Evolutionary conservation across 106 monocot genomes (phyloP).

Genomic region (Phalaenopsis equestris): DNA sequence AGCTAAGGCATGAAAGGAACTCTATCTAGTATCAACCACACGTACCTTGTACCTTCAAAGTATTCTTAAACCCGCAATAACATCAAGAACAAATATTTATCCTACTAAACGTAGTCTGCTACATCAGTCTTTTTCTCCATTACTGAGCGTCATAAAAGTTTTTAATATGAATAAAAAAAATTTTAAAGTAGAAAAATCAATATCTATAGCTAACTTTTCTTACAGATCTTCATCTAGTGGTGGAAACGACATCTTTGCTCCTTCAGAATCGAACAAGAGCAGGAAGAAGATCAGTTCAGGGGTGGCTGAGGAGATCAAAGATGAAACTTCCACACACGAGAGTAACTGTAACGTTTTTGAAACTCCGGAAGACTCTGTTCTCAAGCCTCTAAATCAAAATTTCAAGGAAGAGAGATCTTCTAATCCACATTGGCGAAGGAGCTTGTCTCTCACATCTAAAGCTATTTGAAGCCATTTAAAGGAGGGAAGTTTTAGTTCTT

Average conservation of each 20-base stretch:
- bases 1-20: too few relatives aligned
- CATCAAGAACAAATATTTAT: background rate
- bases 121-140: too few relatives aligned
- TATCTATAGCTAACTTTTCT: constrained; percentile 13
- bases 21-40: too few relatives aligned
- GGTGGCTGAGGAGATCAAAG: background rate
- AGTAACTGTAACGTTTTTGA: background rate
- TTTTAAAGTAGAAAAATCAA: too few relatives aligned
- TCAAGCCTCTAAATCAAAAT: constrained; percentile 8
- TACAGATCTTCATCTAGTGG: constrained; percentile 30
- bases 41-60: too few relatives aligned
- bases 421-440: constrained; percentile 27
- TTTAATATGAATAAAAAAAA: too few relatives aligned
- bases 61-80: too few relatives aligned
- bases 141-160: too few relatives aligned
- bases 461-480: constrained; percentile 8
- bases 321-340: constrained; percentile 3
- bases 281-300: constrained; percentile 9
- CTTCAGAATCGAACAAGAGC: constrained; percentile 1
- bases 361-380: constrained; percentile 16
- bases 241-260: constrained; percentile 15
- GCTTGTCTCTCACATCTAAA: constrained; percentile 46
- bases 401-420: constrained; percentile 7
- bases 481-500: constrained; percentile 13
- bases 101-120: too few relatives aligned